Base-by-base conservation (phyloP, 805 yeast species). In the Saturnispora saitoi region DNA sequence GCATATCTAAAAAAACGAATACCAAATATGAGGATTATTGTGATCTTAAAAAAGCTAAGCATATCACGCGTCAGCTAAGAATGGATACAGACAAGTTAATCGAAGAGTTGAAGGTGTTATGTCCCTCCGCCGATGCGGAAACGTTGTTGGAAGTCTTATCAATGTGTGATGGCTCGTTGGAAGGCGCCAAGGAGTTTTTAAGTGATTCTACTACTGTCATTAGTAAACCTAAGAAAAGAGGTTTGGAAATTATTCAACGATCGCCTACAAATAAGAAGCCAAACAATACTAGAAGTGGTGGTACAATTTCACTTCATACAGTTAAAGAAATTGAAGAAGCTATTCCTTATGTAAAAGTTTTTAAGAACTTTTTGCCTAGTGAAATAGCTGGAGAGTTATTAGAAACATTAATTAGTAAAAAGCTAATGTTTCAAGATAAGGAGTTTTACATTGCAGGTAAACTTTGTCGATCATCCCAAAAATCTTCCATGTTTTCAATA, bases 401-500 rank as follows among this genome's bases (percentile, higher is more conserved):
- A 2, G 47, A 57, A 11, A 66, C 69, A 17, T 64, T 82, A 12
- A 49, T 75, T 51, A 60, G 67, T 1, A 77, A 74, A 32, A 61
- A 69, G 4, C 55, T 66, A 1, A 48, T 54, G 0, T 78, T 79
- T 66, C 56, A 54, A 1, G 60, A 66, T 8, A 69, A 72, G 22
- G 67, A 71, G 53, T 86, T 86, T 58, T 71, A 76, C 49, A 65
- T 86, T 9, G 84, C 83, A 54, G 88, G 83, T 1, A 76, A 81
- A 15, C 61, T 69, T 45, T 83, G 86, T 45, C 59, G 57, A 6
- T 78, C 90, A 2, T 75, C 77, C n/a, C 88, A 81, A 58, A 60
- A 65, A 5, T 65, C 77, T 2, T 68, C 71, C 4, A 40, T 68
- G 9, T 76, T 70, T 55, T 55, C 36, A 14, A 51, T 45, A 4